phyloP scores from a whole-genome alignment of 192 early-diverging fungal species.

The Geranomyces michiganensis region DNA sequence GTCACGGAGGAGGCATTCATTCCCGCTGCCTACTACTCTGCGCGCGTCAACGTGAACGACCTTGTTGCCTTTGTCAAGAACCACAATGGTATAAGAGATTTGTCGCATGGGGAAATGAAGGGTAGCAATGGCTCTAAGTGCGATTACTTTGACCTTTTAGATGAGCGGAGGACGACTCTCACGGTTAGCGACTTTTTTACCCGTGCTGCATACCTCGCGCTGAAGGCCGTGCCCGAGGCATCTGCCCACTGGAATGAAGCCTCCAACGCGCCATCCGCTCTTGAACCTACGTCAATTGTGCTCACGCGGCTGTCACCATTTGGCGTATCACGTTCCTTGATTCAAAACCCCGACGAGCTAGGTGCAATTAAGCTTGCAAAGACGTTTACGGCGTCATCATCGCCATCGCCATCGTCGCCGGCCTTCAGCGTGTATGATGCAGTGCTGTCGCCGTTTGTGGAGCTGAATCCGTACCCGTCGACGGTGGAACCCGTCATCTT shows the following conservation, averaged over 20 bases:
- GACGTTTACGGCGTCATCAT: not conserved
- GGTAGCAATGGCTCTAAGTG: not conserved
- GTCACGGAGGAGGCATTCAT: not conserved
- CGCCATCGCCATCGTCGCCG: not conserved
- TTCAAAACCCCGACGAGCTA: constrained; percentile 18
- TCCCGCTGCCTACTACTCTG: constrained; percentile 13
- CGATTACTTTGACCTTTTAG: not conserved
- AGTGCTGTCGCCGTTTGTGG: constrained; percentile 18
- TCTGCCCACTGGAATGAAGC: constrained; percentile 22
- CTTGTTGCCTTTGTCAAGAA: constrained; percentile 33
- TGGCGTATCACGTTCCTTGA: constrained; percentile 16
- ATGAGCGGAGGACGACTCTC: not conserved
- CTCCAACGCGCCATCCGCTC: not conserved
- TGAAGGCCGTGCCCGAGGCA: constrained; percentile 31
- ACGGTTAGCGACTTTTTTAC: constrained; percentile 30
- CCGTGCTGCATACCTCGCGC: constrained; percentile 19
- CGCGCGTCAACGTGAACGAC: constrained; percentile 20
- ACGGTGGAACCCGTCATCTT: constrained; percentile 25
- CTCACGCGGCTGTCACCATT: constrained; percentile 23
- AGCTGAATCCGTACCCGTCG: constrained; percentile 4
- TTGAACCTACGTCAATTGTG: not conserved
- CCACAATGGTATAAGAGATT: constrained; percentile 37
- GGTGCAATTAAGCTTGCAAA: constrained; percentile 15
- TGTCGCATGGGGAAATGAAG: not conserved
- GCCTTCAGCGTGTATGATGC: constrained; percentile 20